Evolutionary conservation across 768 basidiomycete genomes (phyloP).

Genomic region (Phallus indusiatus): DNA sequence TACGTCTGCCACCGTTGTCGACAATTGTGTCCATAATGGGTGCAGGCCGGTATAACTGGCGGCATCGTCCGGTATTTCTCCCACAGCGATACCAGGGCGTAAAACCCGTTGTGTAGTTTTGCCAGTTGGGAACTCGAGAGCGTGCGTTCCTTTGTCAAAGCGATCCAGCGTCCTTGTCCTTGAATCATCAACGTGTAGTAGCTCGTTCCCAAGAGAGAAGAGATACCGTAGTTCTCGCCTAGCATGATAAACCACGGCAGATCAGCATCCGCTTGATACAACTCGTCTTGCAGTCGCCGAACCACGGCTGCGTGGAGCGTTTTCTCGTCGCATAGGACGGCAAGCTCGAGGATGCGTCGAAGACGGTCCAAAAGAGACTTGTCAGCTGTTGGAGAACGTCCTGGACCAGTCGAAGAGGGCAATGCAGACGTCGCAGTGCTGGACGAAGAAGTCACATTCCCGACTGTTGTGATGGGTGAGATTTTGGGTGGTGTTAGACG

Average conservation of each 20-base stretch:
- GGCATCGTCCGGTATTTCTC: constrained; percentile 50
- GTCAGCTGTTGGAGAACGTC: constrained; percentile 9
- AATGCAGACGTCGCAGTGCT: constrained; percentile 27
- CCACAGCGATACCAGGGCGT: constrained; percentile 59
- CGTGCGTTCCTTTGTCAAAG: constrained; percentile 37
- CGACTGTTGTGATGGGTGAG: constrained; percentile 27
- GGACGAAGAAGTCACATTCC: constrained; percentile 13
- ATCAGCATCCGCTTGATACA: constrained; percentile 58
- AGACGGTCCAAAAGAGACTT: constrained; percentile 10
- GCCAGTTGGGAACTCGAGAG: constrained; percentile 50
- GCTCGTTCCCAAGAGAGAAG: constrained; percentile 10
- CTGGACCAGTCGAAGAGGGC: constrained; percentile 24
- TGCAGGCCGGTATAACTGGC: constrained; percentile 51
- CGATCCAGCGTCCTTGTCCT: constrained; percentile 29
- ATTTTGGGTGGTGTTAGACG: constrained; percentile 37
- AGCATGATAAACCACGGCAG: constrained; percentile 5
- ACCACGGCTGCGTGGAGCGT: constrained; percentile 11
- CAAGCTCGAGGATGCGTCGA: constrained; percentile 46
- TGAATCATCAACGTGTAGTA: constrained; percentile 12
- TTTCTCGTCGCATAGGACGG: constrained; percentile 25
- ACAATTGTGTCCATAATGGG: constrained; percentile 67
- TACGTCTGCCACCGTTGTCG: constrained; percentile 68
- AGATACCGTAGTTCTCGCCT: constrained; percentile 32
- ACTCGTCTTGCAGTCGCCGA: constrained; percentile 49
- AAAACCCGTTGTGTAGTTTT: constrained; percentile 59